Percentiles rank a stretch among this genome's conserved stretches.
These are phyloP conservation scores for Multifurca ochricompacta DNA, from an alignment of 768 basidiomycete genomes.

Conservation along the genomic window DNA sequence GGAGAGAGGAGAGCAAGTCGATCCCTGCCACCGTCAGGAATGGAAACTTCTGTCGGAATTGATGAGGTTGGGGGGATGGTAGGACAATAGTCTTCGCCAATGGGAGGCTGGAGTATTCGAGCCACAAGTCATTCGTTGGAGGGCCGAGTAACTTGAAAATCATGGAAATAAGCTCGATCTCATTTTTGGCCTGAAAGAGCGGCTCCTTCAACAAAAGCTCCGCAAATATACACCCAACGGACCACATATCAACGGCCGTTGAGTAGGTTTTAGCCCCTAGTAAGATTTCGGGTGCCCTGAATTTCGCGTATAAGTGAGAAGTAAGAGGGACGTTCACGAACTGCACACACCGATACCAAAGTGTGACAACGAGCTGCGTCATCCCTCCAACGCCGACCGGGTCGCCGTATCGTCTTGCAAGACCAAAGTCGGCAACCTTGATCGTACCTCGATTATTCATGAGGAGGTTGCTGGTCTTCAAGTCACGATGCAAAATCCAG, in stretches of 20 bases:
- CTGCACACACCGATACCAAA: constrained; percentile 87
- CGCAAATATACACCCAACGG: constrained; percentile 96
- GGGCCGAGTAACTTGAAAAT: constrained; percentile 93
- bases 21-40: constrained; percentile 79
- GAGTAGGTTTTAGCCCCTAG: constrained; percentile 90
- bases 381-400: constrained; percentile 94
- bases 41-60: constrained; percentile 80
- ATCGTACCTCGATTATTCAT: constrained; percentile 99
- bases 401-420: constrained; percentile 93
- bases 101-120: constrained; percentile 72
- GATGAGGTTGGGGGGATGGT: constrained; percentile 64
- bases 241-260: constrained; percentile 97
- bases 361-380: constrained; percentile 95
- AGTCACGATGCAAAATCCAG: constrained; percentile 96
- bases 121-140: constrained; percentile 85
- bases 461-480: constrained; percentile 95
- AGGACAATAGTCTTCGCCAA: constrained; percentile 71
- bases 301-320: background rate
- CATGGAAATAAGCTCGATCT: constrained; percentile 86
- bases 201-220: constrained; percentile 94
- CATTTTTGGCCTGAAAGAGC: constrained; percentile 94
- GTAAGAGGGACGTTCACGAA: constrained; percentile 10
- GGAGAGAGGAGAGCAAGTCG: constrained; percentile 70
- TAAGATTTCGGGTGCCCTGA: constrained; percentile 89
- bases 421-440: constrained; percentile 97